These are phyloP conservation scores for Primulina huaijiensis DNA, from an alignment of 257 asterid genomes.

Conservation along the genomic window DNA sequence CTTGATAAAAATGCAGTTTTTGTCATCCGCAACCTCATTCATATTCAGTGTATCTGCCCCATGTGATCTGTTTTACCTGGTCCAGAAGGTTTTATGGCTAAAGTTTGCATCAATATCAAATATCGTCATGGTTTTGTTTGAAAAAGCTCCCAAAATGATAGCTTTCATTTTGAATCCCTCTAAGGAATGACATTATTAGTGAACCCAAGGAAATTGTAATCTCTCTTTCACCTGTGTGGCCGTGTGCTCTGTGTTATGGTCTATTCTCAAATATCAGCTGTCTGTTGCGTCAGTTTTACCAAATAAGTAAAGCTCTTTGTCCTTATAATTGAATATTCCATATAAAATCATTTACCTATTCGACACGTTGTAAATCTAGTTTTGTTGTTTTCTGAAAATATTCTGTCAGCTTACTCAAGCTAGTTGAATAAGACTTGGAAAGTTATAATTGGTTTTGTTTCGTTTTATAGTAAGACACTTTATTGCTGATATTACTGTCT, in stretches of 20 bases:
- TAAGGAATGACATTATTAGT: not conserved
- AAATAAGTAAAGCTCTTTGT: not conserved
- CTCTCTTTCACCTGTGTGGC: not conserved
- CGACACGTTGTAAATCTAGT: not conserved
- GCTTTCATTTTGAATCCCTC: not conserved
- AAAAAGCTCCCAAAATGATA: no score
- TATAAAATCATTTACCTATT: not conserved
- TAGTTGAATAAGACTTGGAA: not conserved
- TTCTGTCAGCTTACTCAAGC: not conserved
- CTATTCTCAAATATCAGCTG: not conserved
- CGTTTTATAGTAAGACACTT: slow-evolving; percentile 7
- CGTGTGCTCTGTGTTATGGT: not conserved
- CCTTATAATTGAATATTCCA: slow-evolving; percentile 9
- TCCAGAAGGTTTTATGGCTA: not conserved
- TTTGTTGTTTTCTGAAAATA: not conserved
- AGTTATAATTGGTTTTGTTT: not conserved
- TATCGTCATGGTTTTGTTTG: no score
- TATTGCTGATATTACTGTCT: not conserved
- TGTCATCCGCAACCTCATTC: not conserved
- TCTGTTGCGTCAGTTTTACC: not conserved
- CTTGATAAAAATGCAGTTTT: not conserved
- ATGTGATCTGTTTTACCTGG: not conserved
- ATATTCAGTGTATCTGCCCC: not conserved
- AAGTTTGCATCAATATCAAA: not conserved
- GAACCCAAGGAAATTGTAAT: not conserved